These are phyloP conservation scores for Scytalidium lignicola DNA, from an alignment of 2,329 filamentous ascomycete species.

Conservation along the genomic window DNA sequence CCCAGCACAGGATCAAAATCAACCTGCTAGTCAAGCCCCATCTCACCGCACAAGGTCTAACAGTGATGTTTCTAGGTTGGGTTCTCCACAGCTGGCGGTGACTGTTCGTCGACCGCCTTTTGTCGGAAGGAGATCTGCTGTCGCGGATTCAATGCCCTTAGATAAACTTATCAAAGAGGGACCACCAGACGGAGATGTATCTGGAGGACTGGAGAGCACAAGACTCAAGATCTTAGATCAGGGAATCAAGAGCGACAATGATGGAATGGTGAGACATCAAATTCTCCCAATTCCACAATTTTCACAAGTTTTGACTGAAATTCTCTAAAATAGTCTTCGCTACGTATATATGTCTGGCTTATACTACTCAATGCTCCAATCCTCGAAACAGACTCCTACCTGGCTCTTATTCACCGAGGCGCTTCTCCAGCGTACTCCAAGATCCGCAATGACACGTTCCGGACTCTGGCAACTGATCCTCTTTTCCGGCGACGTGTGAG, in stretches of 20 bases:
- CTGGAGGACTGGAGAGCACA: slow-evolving; percentile 62
- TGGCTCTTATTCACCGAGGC: slow-evolving; percentile 84
- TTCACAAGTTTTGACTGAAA: too few species aligned
- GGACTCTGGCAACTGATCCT: slow-evolving; percentile 93
- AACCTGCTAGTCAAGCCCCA: slow-evolving; percentile 12
- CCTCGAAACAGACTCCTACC: slow-evolving; percentile 80
- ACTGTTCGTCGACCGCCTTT: slow-evolving; percentile 37
- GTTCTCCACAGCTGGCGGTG: slow-evolving; percentile 31
- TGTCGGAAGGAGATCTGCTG: slow-evolving; percentile 40
- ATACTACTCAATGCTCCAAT: slow-evolving; percentile 86
- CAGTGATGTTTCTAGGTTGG: slow-evolving; percentile 58
- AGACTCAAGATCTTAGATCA: slow-evolving; percentile 70
- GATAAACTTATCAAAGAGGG: slow-evolving; percentile 78
- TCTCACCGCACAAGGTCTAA: slow-evolving; percentile 52
- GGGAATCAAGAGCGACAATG: slow-evolving; percentile 70
- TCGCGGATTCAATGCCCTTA: slow-evolving; percentile 55
- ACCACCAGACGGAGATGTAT: slow-evolving; percentile 64
- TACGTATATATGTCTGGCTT: slow-evolving; percentile 94
- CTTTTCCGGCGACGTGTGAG: slow-evolving; percentile 92
- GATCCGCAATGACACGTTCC: slow-evolving; percentile 97
- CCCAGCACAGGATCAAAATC: slow-evolving; percentile 6
- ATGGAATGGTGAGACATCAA: slow-evolving; percentile 70
- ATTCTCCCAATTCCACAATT: slow-evolving; percentile 3
- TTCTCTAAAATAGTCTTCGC: slow-evolving; percentile 60
- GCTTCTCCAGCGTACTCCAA: slow-evolving; percentile 94